These are phyloP conservation scores for Fusarium domesticum DNA, from an alignment of 2,329 filamentous ascomycete species.

Conservation along the genomic window DNA sequence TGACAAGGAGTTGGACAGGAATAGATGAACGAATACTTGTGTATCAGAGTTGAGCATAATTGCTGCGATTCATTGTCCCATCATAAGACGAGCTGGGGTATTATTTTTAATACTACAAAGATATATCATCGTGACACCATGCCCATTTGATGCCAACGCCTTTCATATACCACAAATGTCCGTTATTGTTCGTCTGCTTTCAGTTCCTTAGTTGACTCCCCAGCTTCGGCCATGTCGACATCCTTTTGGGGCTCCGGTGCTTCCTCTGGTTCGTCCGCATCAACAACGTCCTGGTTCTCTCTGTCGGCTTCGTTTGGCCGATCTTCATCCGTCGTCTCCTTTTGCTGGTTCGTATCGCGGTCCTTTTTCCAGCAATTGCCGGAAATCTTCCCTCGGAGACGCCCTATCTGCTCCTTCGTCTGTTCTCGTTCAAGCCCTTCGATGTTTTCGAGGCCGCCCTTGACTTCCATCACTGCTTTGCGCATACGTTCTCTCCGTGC, in stretches of 20 bases:
- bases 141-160: conserved; percentile 25
- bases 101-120: conserved; percentile 28
- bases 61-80: conserved; percentile 10
- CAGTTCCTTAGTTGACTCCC: conserved; percentile 13
- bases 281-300: conserved; percentile 38
- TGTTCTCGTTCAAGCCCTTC: conserved; percentile 27
- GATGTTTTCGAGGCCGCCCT: conserved; percentile 35
- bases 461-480: conserved; percentile 53
- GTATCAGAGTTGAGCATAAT: conserved; percentile 4
- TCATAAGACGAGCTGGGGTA: conserved; percentile 24
- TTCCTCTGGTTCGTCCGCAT: conserved; percentile 48
- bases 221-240: conserved; percentile 33
- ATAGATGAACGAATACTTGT: conserved; percentile 17
- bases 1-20: conserved; percentile 14
- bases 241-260: conserved; percentile 24
- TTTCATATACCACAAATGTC: conserved; percentile 12
- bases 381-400: conserved; percentile 31
- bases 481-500: conserved; percentile 55
- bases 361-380: conserved; percentile 36
- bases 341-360: conserved; percentile 19
- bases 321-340: conserved; percentile 33
- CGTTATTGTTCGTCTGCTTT: conserved; percentile 16
- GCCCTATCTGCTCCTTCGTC: conserved; percentile 24
- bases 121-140: conserved; percentile 16
- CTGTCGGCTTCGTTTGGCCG: conserved; percentile 43